Evolutionary conservation across 441 rosid species (phyloP), one percentile per base, ranked within the genome.

Genomic region (Euphorbia schlechtendalii): DNA sequence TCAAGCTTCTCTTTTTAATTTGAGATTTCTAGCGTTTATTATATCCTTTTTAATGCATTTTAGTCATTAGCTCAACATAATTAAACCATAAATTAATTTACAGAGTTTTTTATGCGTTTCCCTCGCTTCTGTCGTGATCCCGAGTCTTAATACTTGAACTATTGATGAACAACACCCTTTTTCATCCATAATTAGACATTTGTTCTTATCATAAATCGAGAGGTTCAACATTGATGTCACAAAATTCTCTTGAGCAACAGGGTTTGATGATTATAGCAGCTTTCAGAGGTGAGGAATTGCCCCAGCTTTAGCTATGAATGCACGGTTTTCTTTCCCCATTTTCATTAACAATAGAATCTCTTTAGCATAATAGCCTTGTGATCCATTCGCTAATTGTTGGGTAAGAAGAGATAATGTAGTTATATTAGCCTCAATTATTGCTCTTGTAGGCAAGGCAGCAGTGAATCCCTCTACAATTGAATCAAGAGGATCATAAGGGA

Each of bases 201-300:
- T 93, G 67, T 93, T 93, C 83, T 81, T 87, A 52, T 90, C 96
- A 46, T 84, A 83, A 12, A 90, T 93, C 7, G 99, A 90, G 5
- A 93, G 71, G 70, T 90, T 90, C 38, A 90, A 91, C 86, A 90
- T 84, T 4, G 96, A 91, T 1, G 96, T 93, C 62, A 90, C 95
- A 0, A 93, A 87, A 74, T 88, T 93, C 83, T 90, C 96, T 65
- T 90, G 93, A 1, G 96, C 91, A 5, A 88, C 64, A 3, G 88
- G 82, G 54, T 79, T 82, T n/a, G 67, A 14, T 14, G 95, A 90
- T 6, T 78, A 81, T 0, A 93, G 83, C 32, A 88, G 74, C 38
- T 81, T 78, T 1, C 80, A 3, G 40, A 93, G 82, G 67, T 87
- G 82, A 12, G 93, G 97, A 32, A 93, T 87, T 0, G 99, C 95